Evolutionary conservation across 1,284 basidiomycete genomes (phyloP).

Genomic region (Boletellus sp.): DNA sequence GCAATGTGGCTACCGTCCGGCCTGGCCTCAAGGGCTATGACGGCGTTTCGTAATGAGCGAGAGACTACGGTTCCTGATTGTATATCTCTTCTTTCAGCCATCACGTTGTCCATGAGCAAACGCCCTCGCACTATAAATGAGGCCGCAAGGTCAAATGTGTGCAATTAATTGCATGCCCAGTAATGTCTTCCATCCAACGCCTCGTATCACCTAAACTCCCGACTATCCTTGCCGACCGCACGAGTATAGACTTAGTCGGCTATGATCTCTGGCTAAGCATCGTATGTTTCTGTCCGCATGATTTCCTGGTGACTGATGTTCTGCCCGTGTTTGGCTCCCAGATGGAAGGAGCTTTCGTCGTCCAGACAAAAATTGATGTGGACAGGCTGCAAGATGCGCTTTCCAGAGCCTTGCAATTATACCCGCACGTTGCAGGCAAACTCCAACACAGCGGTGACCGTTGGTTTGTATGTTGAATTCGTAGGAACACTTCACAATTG

Average conservation of each 20-base stretch:
- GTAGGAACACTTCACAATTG: background rate
- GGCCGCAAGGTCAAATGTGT: no score
- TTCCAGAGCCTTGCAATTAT: background rate
- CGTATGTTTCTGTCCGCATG: slow-evolving; percentile 8
- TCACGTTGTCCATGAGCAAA: no score
- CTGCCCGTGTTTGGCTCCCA: no score
- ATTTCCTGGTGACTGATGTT: no score
- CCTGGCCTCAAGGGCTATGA: no score
- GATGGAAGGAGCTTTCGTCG: slow-evolving; percentile 30
- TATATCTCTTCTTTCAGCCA: no score
- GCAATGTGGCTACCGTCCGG: no score
- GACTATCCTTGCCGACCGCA: slow-evolving; percentile 8
- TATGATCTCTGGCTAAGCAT: slow-evolving; percentile 21
- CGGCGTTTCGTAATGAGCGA: no score
- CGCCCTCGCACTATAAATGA: no score
- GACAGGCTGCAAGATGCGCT: slow-evolving; percentile 14
- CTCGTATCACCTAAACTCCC: slow-evolving; percentile 18
- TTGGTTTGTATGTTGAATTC: no score
- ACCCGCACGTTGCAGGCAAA: background rate
- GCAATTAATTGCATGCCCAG: no score
- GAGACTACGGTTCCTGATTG: no score
- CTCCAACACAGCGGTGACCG: slow-evolving; percentile 10
- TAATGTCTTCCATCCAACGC: slow-evolving; percentile 14
- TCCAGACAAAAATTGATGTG: slow-evolving; percentile 24
- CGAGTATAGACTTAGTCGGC: slow-evolving; percentile 20